phyloP scores from a whole-genome alignment of 2,329 filamentous ascomycete genomes.

The Daldinia sp. region DNA sequence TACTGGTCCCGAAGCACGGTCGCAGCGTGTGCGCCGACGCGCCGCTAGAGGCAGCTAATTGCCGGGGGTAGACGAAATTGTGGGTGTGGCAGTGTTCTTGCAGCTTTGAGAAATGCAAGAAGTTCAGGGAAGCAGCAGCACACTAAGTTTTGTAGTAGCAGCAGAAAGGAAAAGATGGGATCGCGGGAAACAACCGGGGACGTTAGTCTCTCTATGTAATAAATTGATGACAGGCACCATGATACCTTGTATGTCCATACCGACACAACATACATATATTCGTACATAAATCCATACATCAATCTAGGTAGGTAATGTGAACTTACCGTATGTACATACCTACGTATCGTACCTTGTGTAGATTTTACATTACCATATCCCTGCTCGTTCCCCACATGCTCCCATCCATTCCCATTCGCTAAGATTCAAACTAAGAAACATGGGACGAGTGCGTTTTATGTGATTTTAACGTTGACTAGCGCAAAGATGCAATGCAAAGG shows the following conservation, averaged over 20 bases:
- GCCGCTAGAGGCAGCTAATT: constrained; percentile 41
- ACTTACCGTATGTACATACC: not conserved
- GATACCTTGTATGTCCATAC: constrained; percentile 8
- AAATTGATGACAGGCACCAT: constrained; percentile 41
- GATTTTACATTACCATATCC: constrained; percentile 17
- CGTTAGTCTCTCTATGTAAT: constrained; percentile 20
- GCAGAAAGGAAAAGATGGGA: constrained; percentile 25
- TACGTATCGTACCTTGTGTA: constrained; percentile 5
- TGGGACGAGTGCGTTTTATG: constrained; percentile 36
- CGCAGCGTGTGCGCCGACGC: constrained; percentile 39
- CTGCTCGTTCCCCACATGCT: constrained; percentile 38
- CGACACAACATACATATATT: not conserved
- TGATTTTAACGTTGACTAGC: constrained; percentile 35
- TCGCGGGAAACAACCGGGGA: constrained; percentile 32
- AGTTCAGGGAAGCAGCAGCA: constrained; percentile 6
- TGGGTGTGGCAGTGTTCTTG: constrained; percentile 41
- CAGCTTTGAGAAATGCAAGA: constrained; percentile 26
- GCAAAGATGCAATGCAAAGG: constrained; percentile 25
- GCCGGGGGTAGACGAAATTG: constrained; percentile 38
- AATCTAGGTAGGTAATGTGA: not conserved
- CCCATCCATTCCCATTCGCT: constrained; percentile 43
- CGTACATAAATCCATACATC: not conserved
- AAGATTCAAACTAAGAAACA: constrained; percentile 32
- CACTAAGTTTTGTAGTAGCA: not conserved
- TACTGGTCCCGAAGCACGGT: constrained; percentile 15